phyloP scores from a whole-genome alignment of 2,329 filamentous ascomycete genomes.

The Amylocarpus encephaloides region DNA sequence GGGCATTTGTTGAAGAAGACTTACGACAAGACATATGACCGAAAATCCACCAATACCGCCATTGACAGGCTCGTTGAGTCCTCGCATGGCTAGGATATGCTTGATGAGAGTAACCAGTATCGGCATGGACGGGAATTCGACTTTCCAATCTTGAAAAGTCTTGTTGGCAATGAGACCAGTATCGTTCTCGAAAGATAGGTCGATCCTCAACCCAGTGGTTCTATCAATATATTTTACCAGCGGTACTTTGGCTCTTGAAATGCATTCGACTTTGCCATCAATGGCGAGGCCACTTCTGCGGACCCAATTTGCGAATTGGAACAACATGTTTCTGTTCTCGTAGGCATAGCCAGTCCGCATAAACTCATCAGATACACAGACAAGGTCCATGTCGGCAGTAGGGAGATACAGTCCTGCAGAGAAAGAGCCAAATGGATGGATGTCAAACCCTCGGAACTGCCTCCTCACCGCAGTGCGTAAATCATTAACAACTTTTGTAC shows the following conservation, averaged over 20 bases:
- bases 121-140: constrained; percentile 75
- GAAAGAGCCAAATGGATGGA: constrained; percentile 87
- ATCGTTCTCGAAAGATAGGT: constrained; percentile 90
- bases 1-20: constrained; percentile 76
- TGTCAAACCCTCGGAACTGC: constrained; percentile 49
- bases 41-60: constrained; percentile 93
- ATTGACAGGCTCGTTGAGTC: constrained; percentile 82
- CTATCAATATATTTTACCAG: constrained; percentile 86
- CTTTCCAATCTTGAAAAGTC: constrained; percentile 77
- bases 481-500: constrained; percentile 64
- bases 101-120: constrained; percentile 83
- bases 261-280: constrained; percentile 55
- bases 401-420: constrained; percentile 71
- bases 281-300: constrained; percentile 47
- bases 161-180: constrained; percentile 73
- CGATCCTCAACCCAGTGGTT: constrained; percentile 73
- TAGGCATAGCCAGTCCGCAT: constrained; percentile 28
- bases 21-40: constrained; percentile 87
- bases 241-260: constrained; percentile 74
- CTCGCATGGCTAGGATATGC: constrained; percentile 84
- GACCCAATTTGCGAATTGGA: constrained; percentile 49
- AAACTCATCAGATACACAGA: constrained; percentile 62
- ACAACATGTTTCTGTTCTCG: constrained; percentile 38
- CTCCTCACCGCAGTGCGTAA: constrained; percentile 54
- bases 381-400: constrained; percentile 89